Percentiles rank a stretch among this genome's conserved stretches.
phyloP scores from a whole-genome alignment of 2,329 filamentous ascomycete genomes.

The Ophiosphaerella korrae region DNA sequence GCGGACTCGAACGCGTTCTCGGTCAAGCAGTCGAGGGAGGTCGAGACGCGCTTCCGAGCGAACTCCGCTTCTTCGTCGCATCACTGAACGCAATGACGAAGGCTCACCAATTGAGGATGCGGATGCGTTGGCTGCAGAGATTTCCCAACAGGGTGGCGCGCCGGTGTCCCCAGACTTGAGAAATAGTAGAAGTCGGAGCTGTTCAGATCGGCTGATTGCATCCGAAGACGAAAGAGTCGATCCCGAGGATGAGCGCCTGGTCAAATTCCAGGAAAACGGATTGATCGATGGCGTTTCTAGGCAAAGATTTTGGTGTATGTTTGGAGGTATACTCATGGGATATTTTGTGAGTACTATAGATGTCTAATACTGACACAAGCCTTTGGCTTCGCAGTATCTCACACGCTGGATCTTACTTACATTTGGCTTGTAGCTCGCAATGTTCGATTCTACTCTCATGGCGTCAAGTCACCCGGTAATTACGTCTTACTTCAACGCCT shows the following conservation, averaged over 20 bases:
- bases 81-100: conserved; percentile 16
- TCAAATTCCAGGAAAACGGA: conserved; percentile 36
- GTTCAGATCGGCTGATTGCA: conserved; percentile 30
- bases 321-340: conserved; percentile 43
- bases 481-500: conserved; percentile 77
- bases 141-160: conserved; percentile 27
- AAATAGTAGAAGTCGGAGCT: conserved; percentile 27
- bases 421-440: conserved; percentile 48
- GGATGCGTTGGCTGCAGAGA: conserved; percentile 24
- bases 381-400: neutral
- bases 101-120: conserved; percentile 29
- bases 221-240: conserved; percentile 25
- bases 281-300: conserved; percentile 40
- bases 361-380: neutral
- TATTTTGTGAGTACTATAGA: conserved; percentile 43
- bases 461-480: conserved; percentile 81
- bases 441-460: conserved; percentile 81
- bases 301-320: conserved; percentile 44
- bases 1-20: conserved; percentile 4
- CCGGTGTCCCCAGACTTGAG: conserved; percentile 26
- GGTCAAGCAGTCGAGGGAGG: conserved; percentile 6
- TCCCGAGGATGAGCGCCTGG: conserved; percentile 26
- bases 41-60: conserved; percentile 30
- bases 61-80: conserved; percentile 38
- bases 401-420: conserved; percentile 27